phyloP scores from a whole-genome alignment of 768 basidiomycete species.

The Pseudohyphozyma bogoriensis region DNA sequence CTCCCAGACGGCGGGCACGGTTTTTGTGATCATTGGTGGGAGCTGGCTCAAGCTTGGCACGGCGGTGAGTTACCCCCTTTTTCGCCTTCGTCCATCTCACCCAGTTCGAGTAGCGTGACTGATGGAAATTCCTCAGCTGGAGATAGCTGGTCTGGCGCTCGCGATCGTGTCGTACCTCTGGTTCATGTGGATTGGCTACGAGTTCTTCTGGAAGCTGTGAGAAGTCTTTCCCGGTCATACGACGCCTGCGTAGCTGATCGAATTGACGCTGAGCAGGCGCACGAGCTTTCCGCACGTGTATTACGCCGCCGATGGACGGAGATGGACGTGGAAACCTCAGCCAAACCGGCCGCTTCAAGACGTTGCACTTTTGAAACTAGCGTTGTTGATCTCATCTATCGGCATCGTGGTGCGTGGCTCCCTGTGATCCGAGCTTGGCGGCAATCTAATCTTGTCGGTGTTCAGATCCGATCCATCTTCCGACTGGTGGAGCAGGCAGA shows the following conservation, averaged over 20 bases:
- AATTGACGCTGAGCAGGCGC: too few species aligned
- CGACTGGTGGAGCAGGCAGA: constrained; percentile 19
- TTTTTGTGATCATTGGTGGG: not conserved
- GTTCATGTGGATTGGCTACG: not conserved
- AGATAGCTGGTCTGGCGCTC: not conserved
- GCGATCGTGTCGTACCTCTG: not conserved
- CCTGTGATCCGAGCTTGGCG: not conserved
- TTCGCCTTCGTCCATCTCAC: too few species aligned
- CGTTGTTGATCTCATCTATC: not conserved
- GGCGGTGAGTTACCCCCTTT: not conserved
- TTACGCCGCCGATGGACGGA: too few species aligned
- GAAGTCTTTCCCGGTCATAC: too few species aligned
- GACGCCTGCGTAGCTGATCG: too few species aligned
- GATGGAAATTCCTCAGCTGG: too few species aligned
- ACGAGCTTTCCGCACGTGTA: too few species aligned
- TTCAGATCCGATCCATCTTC: constrained; percentile 20
- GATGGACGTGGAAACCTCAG: too few species aligned
- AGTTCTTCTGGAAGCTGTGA: not conserved
- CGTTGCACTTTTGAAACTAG: too few species aligned
- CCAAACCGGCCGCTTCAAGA: too few species aligned
- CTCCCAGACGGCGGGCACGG: not conserved
- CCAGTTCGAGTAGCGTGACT: too few species aligned
- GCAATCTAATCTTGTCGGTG: not conserved
- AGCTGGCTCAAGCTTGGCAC: not conserved
- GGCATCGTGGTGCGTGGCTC: not conserved